Percentiles rank a stretch among this genome's conserved stretches.
Evolutionary conservation across 2,329 filamentous ascomycete genomes (phyloP).

Genomic region (Gaeumannomyces tritici): DNA sequence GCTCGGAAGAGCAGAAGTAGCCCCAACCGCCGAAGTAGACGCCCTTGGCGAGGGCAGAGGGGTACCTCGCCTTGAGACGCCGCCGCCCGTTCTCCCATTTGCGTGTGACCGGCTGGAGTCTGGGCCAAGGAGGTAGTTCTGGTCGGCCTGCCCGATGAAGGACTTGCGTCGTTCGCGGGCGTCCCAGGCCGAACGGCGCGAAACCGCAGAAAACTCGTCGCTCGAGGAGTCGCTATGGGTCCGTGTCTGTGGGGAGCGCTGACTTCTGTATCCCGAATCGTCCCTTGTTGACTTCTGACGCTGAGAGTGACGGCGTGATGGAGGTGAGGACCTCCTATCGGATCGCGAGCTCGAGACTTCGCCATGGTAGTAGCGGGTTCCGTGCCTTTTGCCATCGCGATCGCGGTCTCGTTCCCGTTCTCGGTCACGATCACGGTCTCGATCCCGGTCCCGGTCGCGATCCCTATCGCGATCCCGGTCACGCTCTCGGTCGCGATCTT

Average conservation of each 20-base stretch:
- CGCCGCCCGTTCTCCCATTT: constrained; percentile 14
- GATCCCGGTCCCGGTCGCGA: neutral
- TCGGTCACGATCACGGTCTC: neutral
- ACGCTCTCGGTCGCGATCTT: neutral
- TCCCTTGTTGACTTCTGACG: constrained; percentile 14
- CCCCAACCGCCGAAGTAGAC: constrained; percentile 7
- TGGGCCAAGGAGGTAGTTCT: constrained; percentile 12
- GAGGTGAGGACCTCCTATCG: constrained; percentile 19
- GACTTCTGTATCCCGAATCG: constrained; percentile 15
- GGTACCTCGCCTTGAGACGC: constrained; percentile 20
- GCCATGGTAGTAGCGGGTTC: constrained; percentile 3
- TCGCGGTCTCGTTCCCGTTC: neutral
- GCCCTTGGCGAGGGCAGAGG: constrained; percentile 21
- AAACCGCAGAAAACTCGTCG: constrained; percentile 25
- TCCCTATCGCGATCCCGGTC: neutral
- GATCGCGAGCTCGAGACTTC: constrained; percentile 10
- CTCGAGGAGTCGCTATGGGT: constrained; percentile 27
- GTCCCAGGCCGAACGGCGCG: constrained; percentile 15
- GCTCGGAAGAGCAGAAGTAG: constrained; percentile 9
- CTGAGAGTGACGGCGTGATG: constrained; percentile 12
- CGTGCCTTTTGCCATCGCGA: neutral
- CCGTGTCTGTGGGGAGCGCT: constrained; percentile 9
- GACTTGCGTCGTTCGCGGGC: constrained; percentile 23
- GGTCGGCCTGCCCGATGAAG: constrained; percentile 24
- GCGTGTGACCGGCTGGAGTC: constrained; percentile 10